Base-by-base conservation (phyloP, 345 rosid genomes). In the Murraya koenigii region DNA sequence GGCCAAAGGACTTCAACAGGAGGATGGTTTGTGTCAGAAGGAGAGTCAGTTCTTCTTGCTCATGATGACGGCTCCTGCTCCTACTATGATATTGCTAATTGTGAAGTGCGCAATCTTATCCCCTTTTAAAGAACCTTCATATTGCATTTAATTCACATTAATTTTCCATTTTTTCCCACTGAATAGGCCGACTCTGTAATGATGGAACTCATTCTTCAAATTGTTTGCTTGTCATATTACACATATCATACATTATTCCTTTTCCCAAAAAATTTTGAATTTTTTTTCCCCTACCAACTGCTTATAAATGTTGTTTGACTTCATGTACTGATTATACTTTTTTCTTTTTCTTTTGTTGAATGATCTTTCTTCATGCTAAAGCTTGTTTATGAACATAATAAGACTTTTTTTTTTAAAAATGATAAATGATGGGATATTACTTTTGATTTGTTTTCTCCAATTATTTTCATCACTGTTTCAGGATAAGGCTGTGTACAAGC, bases 21-120 rank as follows among this genome's bases (percentile, higher is more conserved):
- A 70, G 99, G 98, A 70, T 97, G 99, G 98, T 94, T 97, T 88
- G 93, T 94, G 75, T 97, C 99, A 23, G 99, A 93, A 78, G 99
- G 97, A 30, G 97, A 94, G 89, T 89, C 98, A 32, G 91, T 90
- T 86, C 87, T 96, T 82, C 98, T 97, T 58, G 85, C 94, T 78
- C 98, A 94, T 75, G 84, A 85, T 81, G 97, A 97, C 82, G 97
- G 97, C 33, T 94, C 98, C 13, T 97, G 99, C 79, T 89, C 97
- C 32, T 94, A 86, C 85, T 86, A 93, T 59, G 99, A 97, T 77
- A 88, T 94, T 38, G 85, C 91, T 70, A 94, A 97, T 78, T 82
- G 85, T 82, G 99, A 97, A 98, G 99, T 97, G 84, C 14, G 47
- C 15, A 11, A 60, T 66, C 15, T 58, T 58, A 39, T 47, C 26